Evolutionary conservation across 208 protist genomes (phyloP).

Genomic region (Crithidia acanthocephali): DNA sequence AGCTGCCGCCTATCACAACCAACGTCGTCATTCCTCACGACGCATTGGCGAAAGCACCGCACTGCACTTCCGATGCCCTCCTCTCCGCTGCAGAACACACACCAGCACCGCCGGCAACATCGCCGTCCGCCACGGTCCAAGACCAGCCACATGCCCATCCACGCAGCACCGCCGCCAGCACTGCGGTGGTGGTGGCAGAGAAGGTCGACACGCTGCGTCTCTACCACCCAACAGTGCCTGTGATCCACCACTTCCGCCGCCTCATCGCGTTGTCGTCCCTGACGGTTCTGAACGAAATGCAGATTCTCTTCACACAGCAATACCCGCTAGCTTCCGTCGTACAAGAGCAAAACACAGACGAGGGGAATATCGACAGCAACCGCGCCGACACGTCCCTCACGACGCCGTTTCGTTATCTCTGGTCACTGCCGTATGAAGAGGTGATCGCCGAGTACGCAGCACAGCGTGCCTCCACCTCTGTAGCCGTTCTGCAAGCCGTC

Average conservation of each 20-base stretch:
- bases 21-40: not conserved
- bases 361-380: not conserved
- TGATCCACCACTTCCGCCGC: constrained; percentile 36
- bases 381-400: not conserved
- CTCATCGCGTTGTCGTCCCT: constrained; percentile 27
- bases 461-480: constrained; percentile 27
- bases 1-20: constrained; percentile 26
- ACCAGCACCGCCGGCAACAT: not conserved
- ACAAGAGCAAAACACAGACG: not conserved
- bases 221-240: constrained; percentile 53
- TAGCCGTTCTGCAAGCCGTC: constrained; percentile 40
- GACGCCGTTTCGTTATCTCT: constrained; percentile 17
- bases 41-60: not conserved
- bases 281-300: constrained; percentile 26
- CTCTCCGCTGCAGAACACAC: not conserved
- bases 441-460: constrained; percentile 36
- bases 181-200: constrained; percentile 39
- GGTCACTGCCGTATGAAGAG: constrained; percentile 39
- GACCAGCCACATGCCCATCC: not conserved
- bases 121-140: not conserved
- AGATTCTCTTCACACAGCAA: constrained; percentile 6
- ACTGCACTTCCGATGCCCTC: not conserved
- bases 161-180: constrained; percentile 6
- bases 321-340: not conserved
- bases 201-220: constrained; percentile 60